Percentiles rank a stretch among this genome's conserved stretches.
These are phyloP conservation scores for Pholiota molesta DNA, from an alignment of 768 basidiomycete species.

Conservation along the genomic window DNA sequence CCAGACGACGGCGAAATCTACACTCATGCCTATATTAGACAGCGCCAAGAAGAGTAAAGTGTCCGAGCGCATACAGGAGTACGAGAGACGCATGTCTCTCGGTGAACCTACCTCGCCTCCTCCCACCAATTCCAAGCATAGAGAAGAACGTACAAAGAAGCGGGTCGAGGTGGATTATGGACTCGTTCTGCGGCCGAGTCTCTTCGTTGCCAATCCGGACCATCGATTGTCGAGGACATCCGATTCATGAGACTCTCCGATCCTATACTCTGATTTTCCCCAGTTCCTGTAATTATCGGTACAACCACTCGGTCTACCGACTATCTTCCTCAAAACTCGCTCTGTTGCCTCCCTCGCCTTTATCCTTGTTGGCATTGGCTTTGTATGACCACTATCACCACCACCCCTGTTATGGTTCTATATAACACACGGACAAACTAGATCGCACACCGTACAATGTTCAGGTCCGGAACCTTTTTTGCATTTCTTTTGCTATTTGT, in stretches of 20 bases:
- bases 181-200: slow-evolving; percentile 59
- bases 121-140: slow-evolving; percentile 42
- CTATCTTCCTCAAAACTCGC: not conserved
- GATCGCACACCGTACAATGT: not conserved
- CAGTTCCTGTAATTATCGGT: no score
- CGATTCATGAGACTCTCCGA: not conserved
- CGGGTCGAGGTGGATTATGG: slow-evolving; percentile 59
- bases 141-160: slow-evolving; percentile 44
- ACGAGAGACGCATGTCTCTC: slow-evolving; percentile 62
- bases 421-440: not conserved
- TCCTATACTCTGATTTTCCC: not conserved
- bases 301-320: no score
- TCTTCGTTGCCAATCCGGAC: slow-evolving; percentile 80
- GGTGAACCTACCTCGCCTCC: slow-evolving; percentile 36
- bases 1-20: not conserved
- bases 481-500: not conserved
- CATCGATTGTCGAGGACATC: slow-evolving; percentile 23
- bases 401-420: not conserved
- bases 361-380: not conserved
- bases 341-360: not conserved
- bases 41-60: slow-evolving; percentile 27
- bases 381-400: not conserved
- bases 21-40: slow-evolving; percentile 10
- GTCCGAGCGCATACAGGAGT: slow-evolving; percentile 55
- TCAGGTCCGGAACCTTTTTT: not conserved